Evolutionary conservation across 2,329 filamentous ascomycete species (phyloP), one percentile per base, ranked within the genome.

Genomic region (Pleoardoris graminearum): DNA sequence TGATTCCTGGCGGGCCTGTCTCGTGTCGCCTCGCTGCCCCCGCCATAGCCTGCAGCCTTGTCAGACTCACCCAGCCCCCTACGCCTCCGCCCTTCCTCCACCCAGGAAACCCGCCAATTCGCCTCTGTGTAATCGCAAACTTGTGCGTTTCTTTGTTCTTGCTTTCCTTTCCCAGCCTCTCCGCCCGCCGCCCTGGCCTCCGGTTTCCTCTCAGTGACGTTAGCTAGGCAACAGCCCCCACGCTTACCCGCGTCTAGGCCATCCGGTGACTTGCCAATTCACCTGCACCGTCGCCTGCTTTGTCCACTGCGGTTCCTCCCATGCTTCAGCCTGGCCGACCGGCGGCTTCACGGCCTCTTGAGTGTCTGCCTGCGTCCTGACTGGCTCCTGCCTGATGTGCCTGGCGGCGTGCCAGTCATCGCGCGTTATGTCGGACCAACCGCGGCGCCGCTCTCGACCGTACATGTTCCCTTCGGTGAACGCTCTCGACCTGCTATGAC

Each of bases 191-290:
- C 43, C 14, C 52, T 32, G 44, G 36, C 17, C 22, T 41, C 35
- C 21, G 33, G 27, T 5, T 16, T 17, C 51, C 37, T 44, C 50
- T 17, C 17, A 32, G 38, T 41, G 32, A n/a, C n/a, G n/a, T n/a
- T n/a, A n/a, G n/a, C n/a, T 57, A 65, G 62, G 62, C 62, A 61
- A 43, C 60, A 53, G 62, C 59, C 66, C 65, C 66, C 63, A 62
- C 60, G 44, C 58, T 54, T 56, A 48, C 65, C 10, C 59, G n/a
- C 29, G 36, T 55, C 61, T 53, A 16, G 60, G 59, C 11, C 14
- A 50, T 58, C 65, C 60, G 63, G 63, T 68, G 62, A 67, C 66
- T 48, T 52, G 49, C 29, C 38, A 39, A 51, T 62, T 66, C 59
- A 58, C 62, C 53, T 59, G 65, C 59, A 58, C 61, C 51, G 45